Percentiles rank a stretch among this genome's conserved stretches.
phyloP scores from a whole-genome alignment of 106 monocot species.

The Platanthera guangdongensis region DNA sequence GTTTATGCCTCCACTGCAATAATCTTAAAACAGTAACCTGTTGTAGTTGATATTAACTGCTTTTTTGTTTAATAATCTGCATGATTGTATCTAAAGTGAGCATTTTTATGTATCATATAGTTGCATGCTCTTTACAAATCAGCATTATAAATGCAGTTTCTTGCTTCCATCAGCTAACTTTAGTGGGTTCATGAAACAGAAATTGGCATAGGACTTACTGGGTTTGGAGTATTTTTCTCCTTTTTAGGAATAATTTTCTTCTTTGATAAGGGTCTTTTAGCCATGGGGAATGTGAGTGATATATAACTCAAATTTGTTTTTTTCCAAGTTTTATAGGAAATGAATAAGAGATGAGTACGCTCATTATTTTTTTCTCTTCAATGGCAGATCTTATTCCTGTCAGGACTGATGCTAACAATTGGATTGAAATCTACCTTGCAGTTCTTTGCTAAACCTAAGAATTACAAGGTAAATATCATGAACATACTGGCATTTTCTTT shows the following conservation, averaged over 20 bases:
- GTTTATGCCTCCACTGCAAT: not conserved
- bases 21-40: not conserved
- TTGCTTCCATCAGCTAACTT: not conserved
- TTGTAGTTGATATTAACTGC: not conserved
- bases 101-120: not conserved
- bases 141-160: not conserved
- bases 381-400: conserved; percentile 74
- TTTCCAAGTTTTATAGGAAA: not conserved
- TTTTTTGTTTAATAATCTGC: not conserved
- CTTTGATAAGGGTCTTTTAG: conserved; percentile 86
- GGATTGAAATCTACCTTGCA: conserved; percentile 84
- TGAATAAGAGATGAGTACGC: not conserved
- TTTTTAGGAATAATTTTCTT: conserved; percentile 81
- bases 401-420: conserved; percentile 84
- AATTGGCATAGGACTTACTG: conserved; percentile 84
- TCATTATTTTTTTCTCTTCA: not conserved
- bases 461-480: conserved; percentile 60
- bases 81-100: not conserved
- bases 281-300: conserved; percentile 80
- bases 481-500: not conserved
- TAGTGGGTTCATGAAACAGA: conserved; percentile 23
- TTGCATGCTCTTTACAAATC: not conserved
- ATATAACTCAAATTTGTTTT: not conserved
- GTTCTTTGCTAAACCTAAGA: conserved; percentile 82
- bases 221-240: conserved; percentile 87